These are phyloP conservation scores for Rosa hybrid DNA, from an alignment of 331 rosid genomes.

Conservation along the genomic window DNA sequence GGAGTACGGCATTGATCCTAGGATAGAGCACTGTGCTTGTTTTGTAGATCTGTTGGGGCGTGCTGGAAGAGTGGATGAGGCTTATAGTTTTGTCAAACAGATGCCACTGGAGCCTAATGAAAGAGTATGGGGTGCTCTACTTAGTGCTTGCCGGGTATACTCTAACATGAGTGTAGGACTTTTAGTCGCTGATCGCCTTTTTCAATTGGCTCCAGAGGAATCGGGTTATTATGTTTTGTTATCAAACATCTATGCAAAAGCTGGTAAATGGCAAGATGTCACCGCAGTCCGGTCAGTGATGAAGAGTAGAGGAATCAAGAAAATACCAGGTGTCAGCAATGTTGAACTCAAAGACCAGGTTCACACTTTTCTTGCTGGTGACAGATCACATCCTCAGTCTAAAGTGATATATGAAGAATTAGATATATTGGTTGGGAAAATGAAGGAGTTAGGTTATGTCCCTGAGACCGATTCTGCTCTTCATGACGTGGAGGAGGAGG, in stretches of 20 bases:
- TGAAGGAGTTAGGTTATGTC: constrained; percentile 77
- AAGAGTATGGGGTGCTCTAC: constrained; percentile 78
- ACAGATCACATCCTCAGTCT: constrained; percentile 58
- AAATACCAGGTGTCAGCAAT: constrained; percentile 70
- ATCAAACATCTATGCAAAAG: constrained; percentile 81
- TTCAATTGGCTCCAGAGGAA: constrained; percentile 62
- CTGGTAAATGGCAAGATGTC: constrained; percentile 76
- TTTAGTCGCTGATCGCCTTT: constrained; percentile 60
- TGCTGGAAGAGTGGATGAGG: constrained; percentile 64
- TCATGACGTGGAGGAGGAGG: constrained; percentile 78
- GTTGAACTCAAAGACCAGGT: constrained; percentile 66
- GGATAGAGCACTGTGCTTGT: constrained; percentile 73
- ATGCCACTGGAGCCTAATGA: constrained; percentile 76
- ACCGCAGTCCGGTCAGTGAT: constrained; percentile 50
- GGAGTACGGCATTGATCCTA: constrained; percentile 47
- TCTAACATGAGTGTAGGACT: constrained; percentile 62
- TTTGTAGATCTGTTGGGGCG: constrained; percentile 77
- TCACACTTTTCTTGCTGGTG: constrained; percentile 78
- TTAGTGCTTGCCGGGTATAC: constrained; percentile 73
- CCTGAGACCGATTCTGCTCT: constrained; percentile 71
- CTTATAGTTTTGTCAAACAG: constrained; percentile 53
- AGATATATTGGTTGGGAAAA: constrained; percentile 62
- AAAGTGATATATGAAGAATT: constrained; percentile 57
- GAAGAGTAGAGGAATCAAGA: constrained; percentile 60
- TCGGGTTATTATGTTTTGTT: constrained; percentile 77